Evolutionary conservation across 805 yeast species (phyloP), one percentile per base, ranked within the genome.

Genomic region (Saccharomycopsis malanga): DNA sequence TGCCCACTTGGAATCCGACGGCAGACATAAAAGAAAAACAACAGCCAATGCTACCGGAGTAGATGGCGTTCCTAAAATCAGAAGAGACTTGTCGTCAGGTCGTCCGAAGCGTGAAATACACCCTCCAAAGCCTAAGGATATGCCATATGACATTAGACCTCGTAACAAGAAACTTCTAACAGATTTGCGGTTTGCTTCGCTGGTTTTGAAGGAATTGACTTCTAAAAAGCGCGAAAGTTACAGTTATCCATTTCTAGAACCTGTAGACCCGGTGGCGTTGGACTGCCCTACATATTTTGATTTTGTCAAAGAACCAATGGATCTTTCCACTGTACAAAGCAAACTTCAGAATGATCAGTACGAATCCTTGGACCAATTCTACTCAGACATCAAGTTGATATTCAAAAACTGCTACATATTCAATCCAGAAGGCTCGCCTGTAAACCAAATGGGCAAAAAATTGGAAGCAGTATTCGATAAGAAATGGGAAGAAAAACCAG

Each of bases 391-490:
- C 32, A 73, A 87, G 48, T 73, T 88, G 52, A 85, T 93, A 49
- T 89, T 93, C 68, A 71, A 76, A 53, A 91, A 93, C 66, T 91
- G 98, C 67, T 93, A 87, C 63, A 71, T 74, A 14, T 93, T 91
- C 69, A 93, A 93, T 65, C 98, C 98, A 2, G 95, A 85, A 57
- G 95, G 96, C n/a, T 81, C 95, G 4, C 95, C 95, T 42, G 98
- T 93, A 32, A 87, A 89, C 63, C 76, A 78, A 74, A 84, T 93
- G 95, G 98, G 98, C 17, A 95, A 87, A 62, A 75, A 88, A 57
- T 70, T 93, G 47, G 97, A 93, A 65, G 81, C 81, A 23, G 76
- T 85, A 2, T 93, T 91, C 60, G 84, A 87, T 58, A 81, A 84
- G 58, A 82, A 80, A 63, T 91, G 98, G 97, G 74, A 78, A 21